Evolutionary conservation across 805 yeast species (phyloP).

Genomic region (Dipodascus geniculatus): DNA sequence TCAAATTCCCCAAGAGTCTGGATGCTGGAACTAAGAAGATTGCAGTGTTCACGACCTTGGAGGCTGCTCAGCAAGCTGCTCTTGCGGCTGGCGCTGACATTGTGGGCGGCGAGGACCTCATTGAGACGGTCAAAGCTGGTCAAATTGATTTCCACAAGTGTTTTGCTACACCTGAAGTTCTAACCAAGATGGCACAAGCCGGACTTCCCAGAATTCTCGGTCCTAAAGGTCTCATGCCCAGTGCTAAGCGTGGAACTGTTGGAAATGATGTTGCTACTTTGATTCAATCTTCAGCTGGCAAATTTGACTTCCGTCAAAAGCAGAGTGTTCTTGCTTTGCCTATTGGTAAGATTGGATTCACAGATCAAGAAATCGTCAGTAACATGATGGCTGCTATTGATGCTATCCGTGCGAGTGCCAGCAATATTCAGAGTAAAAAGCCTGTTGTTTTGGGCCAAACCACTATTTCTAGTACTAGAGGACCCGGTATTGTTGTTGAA

Average conservation of each 20-base stretch:
- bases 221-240: conserved; percentile 83
- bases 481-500: conserved; percentile 68
- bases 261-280: conserved; percentile 47
- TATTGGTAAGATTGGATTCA: conserved; percentile 51
- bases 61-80: conserved; percentile 41
- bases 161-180: conserved; percentile 77
- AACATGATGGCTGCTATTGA: conserved; percentile 59
- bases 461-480: conserved; percentile 54
- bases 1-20: conserved; percentile 62
- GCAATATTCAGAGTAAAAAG: conserved; percentile 50
- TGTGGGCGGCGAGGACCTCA: conserved; percentile 63
- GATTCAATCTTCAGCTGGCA: conserved; percentile 47
- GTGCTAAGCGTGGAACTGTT: conserved; percentile 77
- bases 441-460: conserved; percentile 64
- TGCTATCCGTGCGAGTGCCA: conserved; percentile 43
- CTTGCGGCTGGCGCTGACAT: conserved; percentile 45
- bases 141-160: conserved; percentile 56
- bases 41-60: conserved; percentile 54
- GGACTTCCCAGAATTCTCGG: conserved; percentile 69
- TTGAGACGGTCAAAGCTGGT: conserved; percentile 46
- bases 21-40: conserved; percentile 42
- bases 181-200: conserved; percentile 38
- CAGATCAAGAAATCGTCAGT: conserved; percentile 61
- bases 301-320: conserved; percentile 69
- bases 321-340: conserved; percentile 44